Conservation (phyloP, 257 asterid species). For the Primulina huaijiensis region DNA sequence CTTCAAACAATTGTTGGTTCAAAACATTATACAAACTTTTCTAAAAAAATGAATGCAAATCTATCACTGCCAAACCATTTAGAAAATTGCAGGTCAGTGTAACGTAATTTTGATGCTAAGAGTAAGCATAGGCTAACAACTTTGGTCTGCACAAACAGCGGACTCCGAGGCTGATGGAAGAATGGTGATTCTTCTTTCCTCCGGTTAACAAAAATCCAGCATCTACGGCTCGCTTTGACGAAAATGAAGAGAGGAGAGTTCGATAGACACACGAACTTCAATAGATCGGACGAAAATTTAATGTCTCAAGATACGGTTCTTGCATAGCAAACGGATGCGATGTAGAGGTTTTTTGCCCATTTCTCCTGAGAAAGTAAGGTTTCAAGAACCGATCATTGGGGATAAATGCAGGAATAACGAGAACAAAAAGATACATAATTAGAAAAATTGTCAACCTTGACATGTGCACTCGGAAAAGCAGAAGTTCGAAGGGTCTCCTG, state of each 20-base stretch:
- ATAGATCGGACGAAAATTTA: slow-evolving; percentile 2
- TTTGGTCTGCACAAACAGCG: slow-evolving; percentile 4
- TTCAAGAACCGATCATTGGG: slow-evolving; percentile 15
- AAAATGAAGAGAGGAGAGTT: slow-evolving; percentile 1
- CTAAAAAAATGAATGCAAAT: slow-evolving; percentile 14
- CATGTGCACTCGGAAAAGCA: slow-evolving; percentile 53
- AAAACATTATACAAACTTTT: slow-evolving; percentile 30
- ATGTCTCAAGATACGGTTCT: slow-evolving; percentile 36
- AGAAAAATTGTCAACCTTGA: slow-evolving; percentile 41
- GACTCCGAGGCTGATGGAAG: slow-evolving; percentile 20
- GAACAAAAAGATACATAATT: not conserved
- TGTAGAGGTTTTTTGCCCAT: slow-evolving; percentile 41
- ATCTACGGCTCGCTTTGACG: not conserved
- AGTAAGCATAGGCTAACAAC: slow-evolving; percentile 27
- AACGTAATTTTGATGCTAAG: slow-evolving; percentile 25
- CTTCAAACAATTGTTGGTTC: slow-evolving; percentile 7
- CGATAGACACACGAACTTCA: slow-evolving; percentile 8
- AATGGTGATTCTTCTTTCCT: slow-evolving; percentile 7
- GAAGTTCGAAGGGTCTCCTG: slow-evolving; percentile 70
- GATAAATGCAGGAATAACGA: not conserved
- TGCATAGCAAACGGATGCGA: slow-evolving; percentile 43
- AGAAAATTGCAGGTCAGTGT: slow-evolving; percentile 23
- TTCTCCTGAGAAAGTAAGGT: slow-evolving; percentile 41
- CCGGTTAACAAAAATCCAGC: not conserved
- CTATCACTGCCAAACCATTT: slow-evolving; percentile 20